Evolutionary conservation across 2,329 filamentous ascomycete species (phyloP), one percentile per base, ranked within the genome.

Genomic region (Lachnellula occidentalis): DNA sequence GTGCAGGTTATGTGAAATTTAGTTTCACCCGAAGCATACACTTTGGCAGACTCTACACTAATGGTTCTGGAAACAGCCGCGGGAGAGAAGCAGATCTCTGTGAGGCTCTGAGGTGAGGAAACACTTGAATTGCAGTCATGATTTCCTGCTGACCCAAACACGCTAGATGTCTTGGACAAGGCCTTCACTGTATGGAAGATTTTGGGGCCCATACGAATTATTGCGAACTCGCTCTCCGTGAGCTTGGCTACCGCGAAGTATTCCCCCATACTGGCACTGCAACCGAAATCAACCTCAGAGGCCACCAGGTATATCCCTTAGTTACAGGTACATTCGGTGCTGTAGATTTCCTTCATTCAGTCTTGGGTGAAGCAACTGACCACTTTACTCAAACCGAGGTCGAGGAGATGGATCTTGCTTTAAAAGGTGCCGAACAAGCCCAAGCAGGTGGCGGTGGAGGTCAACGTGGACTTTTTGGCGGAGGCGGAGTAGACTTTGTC

Each of bases 351-450:
- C 74, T 92, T 61, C 89, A 94, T 69, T 91, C 87, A 1, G 88
- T 69, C 3, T 71, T 82, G 22, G 79, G 87, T 54, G 89, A 92
- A 69, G 88, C 88, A 34, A 89, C 82, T 11, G 89, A 94, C 66
- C 87, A 92, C 67, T 90, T 94, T 66, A 88, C 88, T 2, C 89
- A 94, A 69, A 90, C 88, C 15, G 88, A 92, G 68, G 84, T 94
- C 36, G 88, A 91, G 54, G 86, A 92, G 69, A 83, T 92, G 64
- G 86, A 94, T 61, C 72, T 85, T 58, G 87, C 85, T 4, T 77
- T 94, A 45, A 83, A 85, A 60, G 85, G 85, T 59, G 88, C 88
- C 83, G 72, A 77, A 75, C 48, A 69, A 71, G 54, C 72, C 60
- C 62, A 73, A 68, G 63, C 19, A 68, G 61, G 69, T 49, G 66